Evolutionary conservation across 495 filamentous ascomycete species (phyloP), one percentile per base, ranked within the genome.

Genomic region (Chaetomium cochliodes): DNA sequence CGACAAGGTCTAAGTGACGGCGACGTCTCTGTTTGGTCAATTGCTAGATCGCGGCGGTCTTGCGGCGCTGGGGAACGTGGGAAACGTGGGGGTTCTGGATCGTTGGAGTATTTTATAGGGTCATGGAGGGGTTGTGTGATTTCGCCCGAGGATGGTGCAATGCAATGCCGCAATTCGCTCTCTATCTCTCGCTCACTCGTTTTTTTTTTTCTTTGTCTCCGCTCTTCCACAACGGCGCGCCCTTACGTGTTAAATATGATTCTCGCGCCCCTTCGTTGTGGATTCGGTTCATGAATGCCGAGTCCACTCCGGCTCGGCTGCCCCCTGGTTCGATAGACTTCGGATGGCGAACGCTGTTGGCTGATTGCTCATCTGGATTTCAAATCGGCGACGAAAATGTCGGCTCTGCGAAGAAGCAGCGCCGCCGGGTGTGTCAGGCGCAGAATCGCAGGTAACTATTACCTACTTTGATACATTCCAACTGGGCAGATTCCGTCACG

Each of bases 1-100:
- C 41, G 46, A 59, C 62, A 26, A 15, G 54, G 23, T 49, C 6
- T 11, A 53, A 23, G 30, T 42, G 52, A 23, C 30, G 60, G 50
- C 18, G 22, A 41, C 30, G 65, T n/a, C 52, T 67, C 65, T 59
- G 65, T 67, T 62, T 67, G 60, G 65, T 63, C 65, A 67, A 67
- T 63, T 47, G 65, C 39, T 23, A n/a, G 11, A 37, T 25, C 11
- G 54, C 25, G 20, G 33, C 37, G 37, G 33, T 39, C 15, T n/a
- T 37, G 28, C 16, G 53, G 30, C 53, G 30, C 28, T 39, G 53
- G 23, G 49, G n/a, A 37, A 37, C 33, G 53, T 41, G 53, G 16
- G 53, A 8, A 44, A 28, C 55, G 55, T 58, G 55, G 55, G 55
- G 55, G 55, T 46, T 42, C 41, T 46, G 30, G 30, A 20, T 49